Conservation (phyloP, 306 rosid species). For the Crataegus laevigata region DNA sequence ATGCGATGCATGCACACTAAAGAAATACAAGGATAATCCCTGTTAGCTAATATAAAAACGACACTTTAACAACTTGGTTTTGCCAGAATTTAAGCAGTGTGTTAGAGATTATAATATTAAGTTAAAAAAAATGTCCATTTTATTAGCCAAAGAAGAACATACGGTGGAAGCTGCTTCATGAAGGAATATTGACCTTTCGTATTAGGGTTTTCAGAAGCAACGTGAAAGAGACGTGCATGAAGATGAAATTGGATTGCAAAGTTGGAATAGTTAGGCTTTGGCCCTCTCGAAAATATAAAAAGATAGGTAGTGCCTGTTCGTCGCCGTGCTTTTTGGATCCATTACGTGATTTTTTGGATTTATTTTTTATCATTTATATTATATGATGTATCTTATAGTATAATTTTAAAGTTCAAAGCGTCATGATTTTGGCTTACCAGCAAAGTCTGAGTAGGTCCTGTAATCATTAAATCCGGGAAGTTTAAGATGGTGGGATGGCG, state of each 20-base stretch:
- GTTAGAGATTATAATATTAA: neutral
- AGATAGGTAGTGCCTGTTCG: constrained; percentile 24
- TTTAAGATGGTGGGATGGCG: constrained; percentile 50
- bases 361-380: neutral
- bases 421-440: constrained; percentile 77
- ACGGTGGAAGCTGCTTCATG: constrained; percentile 35
- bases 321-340: constrained; percentile 83
- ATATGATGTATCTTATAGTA: constrained; percentile 8
- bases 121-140: neutral
- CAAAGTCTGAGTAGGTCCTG: constrained; percentile 73
- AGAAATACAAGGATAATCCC: constrained; percentile 8
- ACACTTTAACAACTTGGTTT: constrained; percentile 3
- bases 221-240: constrained; percentile 86
- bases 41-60: constrained; percentile 7
- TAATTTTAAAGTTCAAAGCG: constrained; percentile 43
- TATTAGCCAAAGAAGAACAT: constrained; percentile 1
- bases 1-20: constrained; percentile 42
- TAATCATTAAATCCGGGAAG: constrained; percentile 60
- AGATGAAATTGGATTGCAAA: constrained; percentile 15
- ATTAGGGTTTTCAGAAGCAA: constrained; percentile 41
- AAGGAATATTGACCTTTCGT: constrained; percentile 32
- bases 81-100: constrained; percentile 2
- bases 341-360: constrained; percentile 6
- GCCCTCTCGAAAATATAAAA: neutral
- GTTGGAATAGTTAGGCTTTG: constrained; percentile 4